These are phyloP conservation scores for Rhizophagus clarus DNA, from an alignment of 192 early-diverging fungal genomes.

Conservation along the genomic window DNA sequence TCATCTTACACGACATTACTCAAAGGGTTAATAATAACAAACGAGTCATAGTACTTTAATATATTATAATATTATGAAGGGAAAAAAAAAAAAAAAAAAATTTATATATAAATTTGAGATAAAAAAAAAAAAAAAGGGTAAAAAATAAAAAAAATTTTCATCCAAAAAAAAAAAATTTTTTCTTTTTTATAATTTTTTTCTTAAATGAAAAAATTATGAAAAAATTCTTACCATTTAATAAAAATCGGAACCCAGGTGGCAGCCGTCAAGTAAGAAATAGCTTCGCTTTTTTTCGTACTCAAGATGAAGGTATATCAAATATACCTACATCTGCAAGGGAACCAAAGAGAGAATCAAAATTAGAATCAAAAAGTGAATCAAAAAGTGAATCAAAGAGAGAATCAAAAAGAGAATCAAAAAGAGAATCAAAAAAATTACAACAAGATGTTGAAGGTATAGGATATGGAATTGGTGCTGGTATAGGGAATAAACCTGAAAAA, in stretches of 20 bases:
- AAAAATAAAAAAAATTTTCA: too few relatives aligned
- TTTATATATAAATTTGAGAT: too few relatives aligned
- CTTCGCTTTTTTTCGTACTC: slow-evolving; percentile 13
- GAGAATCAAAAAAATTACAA: background rate
- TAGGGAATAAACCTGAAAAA: slow-evolving; percentile 13
- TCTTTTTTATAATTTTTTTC: background rate
- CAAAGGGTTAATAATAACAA: background rate
- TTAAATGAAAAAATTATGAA: background rate
- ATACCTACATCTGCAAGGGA: background rate
- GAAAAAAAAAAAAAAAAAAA: too few relatives aligned
- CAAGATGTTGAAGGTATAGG: background rate
- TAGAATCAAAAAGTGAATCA: background rate
- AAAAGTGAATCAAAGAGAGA: too few relatives aligned
- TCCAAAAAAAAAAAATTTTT: too few relatives aligned
- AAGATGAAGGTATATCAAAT: slow-evolving; percentile 26
- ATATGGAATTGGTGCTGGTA: background rate
- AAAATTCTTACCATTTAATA: slow-evolving; percentile 11
- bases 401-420: background rate
- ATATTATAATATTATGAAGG: too few relatives aligned
- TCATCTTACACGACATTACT: background rate
- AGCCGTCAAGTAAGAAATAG: background rate
- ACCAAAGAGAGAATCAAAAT: background rate
- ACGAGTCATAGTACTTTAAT: too few relatives aligned
- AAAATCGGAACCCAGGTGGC: slow-evolving; percentile 5
- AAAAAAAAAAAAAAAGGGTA: too few relatives aligned